phyloP scores from a whole-genome alignment of 305 asterid species.

The Stenogyne calaminthoides region DNA sequence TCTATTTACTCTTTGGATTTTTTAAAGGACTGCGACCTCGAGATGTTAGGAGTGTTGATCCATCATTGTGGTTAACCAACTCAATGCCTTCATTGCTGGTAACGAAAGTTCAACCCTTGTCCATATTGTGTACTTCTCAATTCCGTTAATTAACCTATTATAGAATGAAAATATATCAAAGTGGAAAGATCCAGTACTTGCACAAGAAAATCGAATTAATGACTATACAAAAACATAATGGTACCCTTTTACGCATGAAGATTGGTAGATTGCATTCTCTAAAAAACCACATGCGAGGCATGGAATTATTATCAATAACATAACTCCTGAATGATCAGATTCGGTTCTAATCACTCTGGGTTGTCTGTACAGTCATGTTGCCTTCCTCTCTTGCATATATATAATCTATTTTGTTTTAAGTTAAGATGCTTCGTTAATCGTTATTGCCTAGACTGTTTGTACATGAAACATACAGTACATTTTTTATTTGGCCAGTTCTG shows the following conservation, averaged over 20 bases:
- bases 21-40: conserved; percentile 92
- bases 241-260: neutral
- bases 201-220: neutral
- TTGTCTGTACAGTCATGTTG: conserved; percentile 3
- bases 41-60: conserved; percentile 97
- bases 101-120: conserved; percentile 18
- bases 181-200: neutral
- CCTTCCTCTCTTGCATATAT: neutral
- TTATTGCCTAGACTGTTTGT: conserved; percentile 6
- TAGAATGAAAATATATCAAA: neutral
- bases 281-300: neutral
- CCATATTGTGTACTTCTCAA: neutral
- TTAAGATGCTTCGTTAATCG: conserved; percentile 5
- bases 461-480: neutral
- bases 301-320: neutral
- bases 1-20: conserved; percentile 20
- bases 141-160: neutral
- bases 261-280: neutral
- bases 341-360: neutral
- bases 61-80: conserved; percentile 96
- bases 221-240: neutral
- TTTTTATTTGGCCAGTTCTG: neutral
- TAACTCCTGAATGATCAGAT: conserved; percentile 9
- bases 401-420: neutral
- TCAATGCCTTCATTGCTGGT: conserved; percentile 97